Percentiles rank a stretch among this genome's conserved stretches.
phyloP scores from a whole-genome alignment of 345 rosid species.

The Cardiospermum halicacabum region DNA sequence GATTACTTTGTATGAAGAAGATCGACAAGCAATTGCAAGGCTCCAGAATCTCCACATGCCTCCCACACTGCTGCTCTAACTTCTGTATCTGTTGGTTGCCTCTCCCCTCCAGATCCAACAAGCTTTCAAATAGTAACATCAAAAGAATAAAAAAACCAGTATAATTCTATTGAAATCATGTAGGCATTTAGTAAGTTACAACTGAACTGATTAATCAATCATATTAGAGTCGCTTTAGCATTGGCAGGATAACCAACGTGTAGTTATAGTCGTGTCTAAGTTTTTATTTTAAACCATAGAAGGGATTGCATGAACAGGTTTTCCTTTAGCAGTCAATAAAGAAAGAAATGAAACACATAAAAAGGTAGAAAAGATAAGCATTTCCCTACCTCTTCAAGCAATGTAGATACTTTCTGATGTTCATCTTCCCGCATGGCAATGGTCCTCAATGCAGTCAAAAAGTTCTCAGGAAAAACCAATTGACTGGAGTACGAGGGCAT shows the following conservation, averaged over 20 bases:
- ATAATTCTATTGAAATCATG: neutral
- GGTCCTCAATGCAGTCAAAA: slow-evolving; percentile 78
- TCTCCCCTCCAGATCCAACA: slow-evolving; percentile 51
- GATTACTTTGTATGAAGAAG: slow-evolving; percentile 72
- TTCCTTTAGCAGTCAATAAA: neutral
- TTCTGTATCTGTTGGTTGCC: slow-evolving; percentile 70
- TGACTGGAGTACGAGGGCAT: slow-evolving; percentile 65
- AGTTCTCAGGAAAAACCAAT: slow-evolving; percentile 80
- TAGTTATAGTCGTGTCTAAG: neutral
- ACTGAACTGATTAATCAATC: neutral
- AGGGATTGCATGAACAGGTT: neutral
- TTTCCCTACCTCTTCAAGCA: slow-evolving; percentile 74
- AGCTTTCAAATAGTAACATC: slow-evolving; percentile 40
- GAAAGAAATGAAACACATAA: neutral
- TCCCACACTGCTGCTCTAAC: slow-evolving; percentile 93
- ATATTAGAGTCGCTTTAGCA: neutral
- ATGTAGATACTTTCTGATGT: slow-evolving; percentile 55
- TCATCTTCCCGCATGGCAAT: slow-evolving; percentile 75
- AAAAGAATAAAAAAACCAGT: neutral
- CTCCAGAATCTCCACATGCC: slow-evolving; percentile 92
- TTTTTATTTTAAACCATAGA: neutral
- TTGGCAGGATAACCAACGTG: too few relatives aligned
- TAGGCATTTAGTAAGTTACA: neutral
- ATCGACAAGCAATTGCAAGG: slow-evolving; percentile 85
- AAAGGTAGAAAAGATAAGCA: neutral